A percentile compares a stretch with the other conserved stretches of the same genome.
Evolutionary conservation across 805 yeast species (phyloP).

Genomic region (Candida sphagnicola): DNA sequence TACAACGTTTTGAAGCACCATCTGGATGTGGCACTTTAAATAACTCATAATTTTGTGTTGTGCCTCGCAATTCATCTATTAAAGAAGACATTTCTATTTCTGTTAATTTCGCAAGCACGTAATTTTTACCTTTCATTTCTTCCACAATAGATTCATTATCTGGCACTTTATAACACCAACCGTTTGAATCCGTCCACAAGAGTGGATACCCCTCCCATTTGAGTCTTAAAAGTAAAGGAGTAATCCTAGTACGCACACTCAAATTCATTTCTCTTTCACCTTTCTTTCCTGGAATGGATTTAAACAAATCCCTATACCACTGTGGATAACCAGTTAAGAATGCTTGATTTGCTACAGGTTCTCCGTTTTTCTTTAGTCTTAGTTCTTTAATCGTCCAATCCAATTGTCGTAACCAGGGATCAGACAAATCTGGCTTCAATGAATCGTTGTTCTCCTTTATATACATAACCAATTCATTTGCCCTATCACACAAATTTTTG

Average conservation of each 20-base stretch:
- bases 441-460: constrained; percentile 28
- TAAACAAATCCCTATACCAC: constrained; percentile 73
- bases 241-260: constrained; percentile 66
- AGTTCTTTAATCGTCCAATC: constrained; percentile 76
- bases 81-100: constrained; percentile 25
- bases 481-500: constrained; percentile 53
- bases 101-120: constrained; percentile 24
- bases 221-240: constrained; percentile 72
- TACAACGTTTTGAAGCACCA: constrained; percentile 71
- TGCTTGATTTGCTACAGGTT: constrained; percentile 63
- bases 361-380: constrained; percentile 63
- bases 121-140: constrained; percentile 35
- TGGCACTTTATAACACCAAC: constrained; percentile 85
- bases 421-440: constrained; percentile 39
- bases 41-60: constrained; percentile 26
- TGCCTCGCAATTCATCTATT: constrained; percentile 19
- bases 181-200: constrained; percentile 70
- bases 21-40: constrained; percentile 88
- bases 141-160: constrained; percentile 24
- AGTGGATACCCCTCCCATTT: constrained; percentile 86
- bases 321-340: constrained; percentile 87
- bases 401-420: constrained; percentile 88
- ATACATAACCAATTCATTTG: constrained; percentile 50
- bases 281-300: constrained; percentile 30
- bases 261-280: constrained; percentile 45